Conservation (phyloP, 352 stramenopile genomes). For the Phytopythium helicoides region DNA sequence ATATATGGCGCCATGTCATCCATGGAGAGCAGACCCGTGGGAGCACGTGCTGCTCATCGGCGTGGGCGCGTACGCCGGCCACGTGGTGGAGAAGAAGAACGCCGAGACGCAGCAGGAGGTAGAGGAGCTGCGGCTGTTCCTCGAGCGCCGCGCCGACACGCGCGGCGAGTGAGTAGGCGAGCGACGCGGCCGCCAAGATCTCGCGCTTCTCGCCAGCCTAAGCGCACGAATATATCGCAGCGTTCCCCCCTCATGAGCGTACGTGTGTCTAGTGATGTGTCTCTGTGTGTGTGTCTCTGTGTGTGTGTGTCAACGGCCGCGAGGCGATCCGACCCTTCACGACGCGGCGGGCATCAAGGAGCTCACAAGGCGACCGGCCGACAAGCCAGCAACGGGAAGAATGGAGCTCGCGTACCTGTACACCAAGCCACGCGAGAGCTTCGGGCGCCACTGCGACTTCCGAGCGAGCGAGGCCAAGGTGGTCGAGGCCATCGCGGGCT, state of each 20-base stretch:
- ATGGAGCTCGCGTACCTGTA: slow-evolving; percentile 91
- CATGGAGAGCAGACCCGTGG: slow-evolving; percentile 57
- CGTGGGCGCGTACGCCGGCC: slow-evolving; percentile 52
- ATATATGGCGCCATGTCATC: too few relatives aligned
- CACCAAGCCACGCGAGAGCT: slow-evolving; percentile 90
- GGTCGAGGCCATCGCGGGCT: slow-evolving; percentile 86
- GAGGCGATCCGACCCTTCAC: too few relatives aligned
- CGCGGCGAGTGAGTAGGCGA: slow-evolving; percentile 45
- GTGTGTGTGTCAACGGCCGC: too few relatives aligned
- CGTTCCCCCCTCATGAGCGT: too few relatives aligned
- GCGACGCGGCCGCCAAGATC: not conserved
- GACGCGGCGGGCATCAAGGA: too few relatives aligned
- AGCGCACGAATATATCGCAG: too few relatives aligned
- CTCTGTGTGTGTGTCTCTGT: too few relatives aligned
- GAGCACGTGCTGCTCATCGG: slow-evolving; percentile 78
- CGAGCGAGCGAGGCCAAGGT: slow-evolving; percentile 87
- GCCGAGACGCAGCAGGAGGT: slow-evolving; percentile 68
- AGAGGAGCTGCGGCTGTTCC: slow-evolving; percentile 69
- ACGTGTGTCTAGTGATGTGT: too few relatives aligned
- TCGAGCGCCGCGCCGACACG: slow-evolving; percentile 58
- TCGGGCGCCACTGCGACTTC: slow-evolving; percentile 93
- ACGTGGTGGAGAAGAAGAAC: slow-evolving; percentile 75
- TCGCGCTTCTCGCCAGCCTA: too few relatives aligned
- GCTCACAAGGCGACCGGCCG: too few relatives aligned
- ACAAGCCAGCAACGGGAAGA: too few relatives aligned